phyloP scores from a whole-genome alignment of 164 flowering plant genomes.

The Brasenia schreberi region DNA sequence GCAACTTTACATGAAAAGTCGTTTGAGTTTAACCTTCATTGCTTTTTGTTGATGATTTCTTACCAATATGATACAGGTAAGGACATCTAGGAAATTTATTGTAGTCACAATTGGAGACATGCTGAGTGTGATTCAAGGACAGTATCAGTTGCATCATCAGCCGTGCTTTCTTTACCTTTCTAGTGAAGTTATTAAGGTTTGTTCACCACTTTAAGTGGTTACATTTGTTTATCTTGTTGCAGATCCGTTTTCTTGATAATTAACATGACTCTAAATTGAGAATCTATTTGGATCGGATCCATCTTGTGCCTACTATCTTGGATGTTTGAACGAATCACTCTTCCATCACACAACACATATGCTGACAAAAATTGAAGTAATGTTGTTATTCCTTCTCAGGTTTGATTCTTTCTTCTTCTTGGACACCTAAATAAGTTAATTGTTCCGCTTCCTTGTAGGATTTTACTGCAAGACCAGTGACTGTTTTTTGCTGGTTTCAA shows the following conservation, averaged over 20 bases:
- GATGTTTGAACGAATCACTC: conserved; percentile 67
- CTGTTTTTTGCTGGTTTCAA: conserved; percentile 91
- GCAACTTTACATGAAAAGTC: too few relatives aligned
- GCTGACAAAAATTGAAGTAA: conserved; percentile 64
- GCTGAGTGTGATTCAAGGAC: conserved; percentile 78
- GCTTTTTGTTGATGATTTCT: neutral
- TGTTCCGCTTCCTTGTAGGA: conserved; percentile 34
- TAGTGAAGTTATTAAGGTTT: conserved; percentile 97
- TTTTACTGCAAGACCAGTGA: conserved; percentile 91
- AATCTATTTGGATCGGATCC: conserved; percentile 97
- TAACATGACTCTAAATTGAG: neutral
- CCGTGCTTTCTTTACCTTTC: conserved; percentile 97
- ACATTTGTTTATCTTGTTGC: neutral
- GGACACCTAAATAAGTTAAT: neutral
- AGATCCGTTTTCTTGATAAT: neutral
- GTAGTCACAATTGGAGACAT: conserved; percentile 90
- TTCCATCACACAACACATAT: conserved; percentile 76
- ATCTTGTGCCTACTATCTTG: conserved; percentile 75
- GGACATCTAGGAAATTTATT: conserved; percentile 85
- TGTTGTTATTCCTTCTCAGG: conserved; percentile 1
- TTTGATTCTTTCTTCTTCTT: neutral
- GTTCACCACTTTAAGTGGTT: neutral
- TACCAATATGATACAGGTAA: conserved; percentile 30
- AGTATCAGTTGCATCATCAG: conserved; percentile 84
- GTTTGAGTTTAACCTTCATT: neutral